Percentiles rank a stretch among this genome's conserved stretches.
Evolutionary conservation across 148 eudicot species (phyloP).

Genomic region (Tetragonia tetragonoides): DNA sequence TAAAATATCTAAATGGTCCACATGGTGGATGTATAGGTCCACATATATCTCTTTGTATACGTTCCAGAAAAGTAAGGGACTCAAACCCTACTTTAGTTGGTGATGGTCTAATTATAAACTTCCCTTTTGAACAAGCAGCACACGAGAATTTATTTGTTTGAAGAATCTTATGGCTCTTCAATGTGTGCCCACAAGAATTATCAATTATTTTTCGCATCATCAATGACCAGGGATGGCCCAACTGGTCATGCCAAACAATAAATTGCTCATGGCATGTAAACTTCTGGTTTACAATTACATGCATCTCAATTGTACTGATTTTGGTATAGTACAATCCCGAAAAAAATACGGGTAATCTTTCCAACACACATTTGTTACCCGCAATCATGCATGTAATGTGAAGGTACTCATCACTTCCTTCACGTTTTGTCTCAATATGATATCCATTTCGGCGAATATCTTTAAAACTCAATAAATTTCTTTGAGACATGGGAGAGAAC

Average conservation of each 20-base stretch:
- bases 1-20: background rate
- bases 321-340: background rate
- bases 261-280: background rate
- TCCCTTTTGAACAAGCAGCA: too few species aligned
- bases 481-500: too few species aligned
- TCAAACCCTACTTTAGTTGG: too few species aligned
- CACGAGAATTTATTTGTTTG: too few species aligned
- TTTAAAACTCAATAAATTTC: background rate
- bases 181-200: too few species aligned
- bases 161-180: too few species aligned
- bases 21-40: background rate
- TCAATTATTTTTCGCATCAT: too few species aligned
- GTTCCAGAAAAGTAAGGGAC: background rate
- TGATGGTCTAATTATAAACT: too few species aligned
- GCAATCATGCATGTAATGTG: background rate
- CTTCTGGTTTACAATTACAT: background rate
- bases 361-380: background rate
- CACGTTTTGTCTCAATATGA: slow-evolving; percentile 14
- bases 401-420: background rate
- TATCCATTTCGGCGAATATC: background rate
- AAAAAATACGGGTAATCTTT: background rate
- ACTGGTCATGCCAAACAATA: too few species aligned
- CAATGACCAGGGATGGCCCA: too few species aligned
- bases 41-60: slow-evolving; percentile 3
- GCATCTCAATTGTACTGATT: background rate